phyloP scores from a whole-genome alignment of 176 grass and related monocot species.

The Cenchrus fungigraminus region DNA sequence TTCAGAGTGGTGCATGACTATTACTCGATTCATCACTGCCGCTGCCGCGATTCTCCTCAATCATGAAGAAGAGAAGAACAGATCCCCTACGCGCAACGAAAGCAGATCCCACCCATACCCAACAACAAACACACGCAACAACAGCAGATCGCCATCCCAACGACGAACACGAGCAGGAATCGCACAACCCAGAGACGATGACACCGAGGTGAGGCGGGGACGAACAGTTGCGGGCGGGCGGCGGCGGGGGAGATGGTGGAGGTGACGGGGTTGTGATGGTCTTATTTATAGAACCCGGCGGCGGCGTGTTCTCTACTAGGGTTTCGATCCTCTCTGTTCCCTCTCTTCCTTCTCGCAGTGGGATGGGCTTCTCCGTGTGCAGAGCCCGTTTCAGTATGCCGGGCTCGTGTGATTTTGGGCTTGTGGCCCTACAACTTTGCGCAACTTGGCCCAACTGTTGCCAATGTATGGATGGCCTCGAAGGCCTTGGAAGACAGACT shows the following conservation, averaged over 20 bases:
- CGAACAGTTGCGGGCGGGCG: not conserved
- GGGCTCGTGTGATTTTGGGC: not conserved
- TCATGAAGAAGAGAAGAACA: not conserved
- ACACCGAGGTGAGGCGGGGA: not conserved
- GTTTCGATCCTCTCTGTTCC: not conserved
- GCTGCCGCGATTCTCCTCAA: not conserved
- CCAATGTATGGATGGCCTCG: too few relatives aligned
- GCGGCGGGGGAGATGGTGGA: not conserved
- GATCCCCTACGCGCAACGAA: too few relatives aligned
- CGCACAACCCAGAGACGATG: not conserved
- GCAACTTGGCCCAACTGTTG: too few relatives aligned
- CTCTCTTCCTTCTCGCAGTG: not conserved
- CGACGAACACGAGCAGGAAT: too few relatives aligned
- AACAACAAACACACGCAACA: not conserved
- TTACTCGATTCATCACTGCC: constrained; percentile 51
- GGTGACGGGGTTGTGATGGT: not conserved
- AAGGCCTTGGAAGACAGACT: too few relatives aligned
- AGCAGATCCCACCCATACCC: not conserved
- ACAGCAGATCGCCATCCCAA: not conserved
- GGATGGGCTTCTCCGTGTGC: not conserved
- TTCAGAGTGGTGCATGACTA: constrained; percentile 71
- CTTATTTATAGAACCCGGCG: not conserved
- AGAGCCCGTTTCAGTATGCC: not conserved
- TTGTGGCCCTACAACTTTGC: not conserved
- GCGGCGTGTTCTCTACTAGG: not conserved